phyloP scores from a whole-genome alignment of 192 early-diverging fungal genomes.

The Entomortierella beljakovae region DNA sequence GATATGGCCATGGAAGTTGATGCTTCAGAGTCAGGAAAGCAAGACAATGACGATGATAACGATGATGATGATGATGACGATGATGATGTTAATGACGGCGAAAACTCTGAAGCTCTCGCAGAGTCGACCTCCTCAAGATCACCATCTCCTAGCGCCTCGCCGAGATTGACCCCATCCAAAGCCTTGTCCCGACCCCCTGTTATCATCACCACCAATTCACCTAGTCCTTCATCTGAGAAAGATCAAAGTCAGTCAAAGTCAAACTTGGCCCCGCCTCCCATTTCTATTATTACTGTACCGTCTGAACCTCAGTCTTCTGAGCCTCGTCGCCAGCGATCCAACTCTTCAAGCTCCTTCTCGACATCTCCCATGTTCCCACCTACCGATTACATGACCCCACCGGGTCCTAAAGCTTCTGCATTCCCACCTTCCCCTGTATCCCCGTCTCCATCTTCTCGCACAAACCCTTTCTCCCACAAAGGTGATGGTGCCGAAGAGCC shows the following conservation, averaged over 20 bases:
- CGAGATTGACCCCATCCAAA: conserved; percentile 26
- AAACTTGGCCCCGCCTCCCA: conserved; percentile 19
- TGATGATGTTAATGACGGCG: conserved; percentile 8
- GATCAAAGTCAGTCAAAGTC: conserved; percentile 13
- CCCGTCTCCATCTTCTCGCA: conserved; percentile 23
- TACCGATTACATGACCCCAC: background rate
- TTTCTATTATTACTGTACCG: conserved; percentile 29
- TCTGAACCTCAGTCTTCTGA: background rate
- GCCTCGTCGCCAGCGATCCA: background rate
- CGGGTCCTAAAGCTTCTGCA: background rate
- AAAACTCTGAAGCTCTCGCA: background rate
- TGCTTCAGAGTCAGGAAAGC: conserved; percentile 2
- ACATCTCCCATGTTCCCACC: conserved; percentile 43
- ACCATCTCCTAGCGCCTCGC: conserved; percentile 13
- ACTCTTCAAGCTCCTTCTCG: conserved; percentile 19
- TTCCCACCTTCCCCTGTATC: conserved; percentile 38
- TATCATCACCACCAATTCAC: conserved; percentile 33
- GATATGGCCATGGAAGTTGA: conserved; percentile 43
- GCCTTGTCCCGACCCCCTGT: conserved; percentile 16
- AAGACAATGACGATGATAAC: conserved; percentile 16
- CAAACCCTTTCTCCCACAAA: conserved; percentile 18
- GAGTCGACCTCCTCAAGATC: conserved; percentile 8
- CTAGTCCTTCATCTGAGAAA: conserved; percentile 24
- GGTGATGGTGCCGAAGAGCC: background rate
- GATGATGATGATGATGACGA: conserved; percentile 7